These are phyloP conservation scores for Xylaria sp. DNA, from an alignment of 2,329 filamentous ascomycete species.

Conservation along the genomic window DNA sequence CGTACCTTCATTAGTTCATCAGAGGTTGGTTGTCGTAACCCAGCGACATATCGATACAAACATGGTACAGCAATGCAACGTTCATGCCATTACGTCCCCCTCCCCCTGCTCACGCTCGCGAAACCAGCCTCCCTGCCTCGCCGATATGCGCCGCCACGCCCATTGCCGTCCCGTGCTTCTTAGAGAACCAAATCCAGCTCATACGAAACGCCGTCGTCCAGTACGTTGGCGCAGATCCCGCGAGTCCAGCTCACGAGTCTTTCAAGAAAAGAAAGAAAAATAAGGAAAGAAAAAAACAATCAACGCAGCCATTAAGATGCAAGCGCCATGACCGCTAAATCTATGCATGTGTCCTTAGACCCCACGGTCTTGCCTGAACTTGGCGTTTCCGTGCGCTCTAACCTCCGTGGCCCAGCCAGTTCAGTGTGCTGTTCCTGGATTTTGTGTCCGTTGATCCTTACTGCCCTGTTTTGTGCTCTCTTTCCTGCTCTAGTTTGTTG, in stretches of 20 bases:
- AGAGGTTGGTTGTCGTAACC: background rate
- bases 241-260: conserved; percentile 16
- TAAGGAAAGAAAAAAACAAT: too few relatives aligned
- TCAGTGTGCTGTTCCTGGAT: background rate
- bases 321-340: conserved; percentile 9
- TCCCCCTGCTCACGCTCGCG: too few relatives aligned
- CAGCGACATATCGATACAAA: conserved; percentile 3
- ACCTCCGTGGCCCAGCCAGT: conserved; percentile 4
- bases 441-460: background rate
- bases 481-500: conserved; percentile 13
- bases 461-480: background rate
- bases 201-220: conserved; percentile 14
- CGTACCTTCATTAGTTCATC: conserved; percentile 8
- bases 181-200: background rate
- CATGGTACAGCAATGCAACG: conserved; percentile 2
- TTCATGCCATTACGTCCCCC: conserved; percentile 8
- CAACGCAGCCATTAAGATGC: background rate
- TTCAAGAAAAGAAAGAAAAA: too few relatives aligned
- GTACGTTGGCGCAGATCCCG: background rate
- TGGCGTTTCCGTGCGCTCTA: background rate
- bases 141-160: too few relatives aligned
- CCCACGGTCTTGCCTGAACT: background rate
- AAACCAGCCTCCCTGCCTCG: background rate
- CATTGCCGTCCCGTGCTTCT: background rate
- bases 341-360: background rate